These are phyloP conservation scores for Hawksworthiomyces lignivorus DNA, from an alignment of 2,329 filamentous ascomycete species.

Conservation along the genomic window DNA sequence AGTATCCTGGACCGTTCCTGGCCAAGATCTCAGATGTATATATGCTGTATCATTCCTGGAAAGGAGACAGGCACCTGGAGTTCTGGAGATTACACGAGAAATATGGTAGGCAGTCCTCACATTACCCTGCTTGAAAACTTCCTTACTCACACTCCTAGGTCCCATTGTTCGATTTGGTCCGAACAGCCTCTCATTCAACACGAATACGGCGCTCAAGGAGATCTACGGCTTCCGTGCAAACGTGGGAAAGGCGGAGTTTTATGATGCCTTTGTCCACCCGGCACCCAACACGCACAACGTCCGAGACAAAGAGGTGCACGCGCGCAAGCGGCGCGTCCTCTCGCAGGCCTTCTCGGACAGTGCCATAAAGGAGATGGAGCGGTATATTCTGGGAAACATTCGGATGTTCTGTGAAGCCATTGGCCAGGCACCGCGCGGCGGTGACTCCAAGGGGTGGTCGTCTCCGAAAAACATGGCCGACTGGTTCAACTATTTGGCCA, in stretches of 20 bases:
- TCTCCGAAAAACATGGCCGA: constrained; percentile 53
- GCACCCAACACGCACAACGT: constrained; percentile 66
- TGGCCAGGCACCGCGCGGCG: constrained; percentile 29
- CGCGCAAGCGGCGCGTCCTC: constrained; percentile 62
- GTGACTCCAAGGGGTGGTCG: constrained; percentile 50
- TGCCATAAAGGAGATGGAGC: constrained; percentile 61
- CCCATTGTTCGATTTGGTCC: constrained; percentile 70
- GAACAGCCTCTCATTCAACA: constrained; percentile 72
- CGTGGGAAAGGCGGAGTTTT: constrained; percentile 63
- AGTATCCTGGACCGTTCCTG: constrained; percentile 56
- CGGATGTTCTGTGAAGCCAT: constrained; percentile 58
- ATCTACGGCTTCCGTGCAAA: constrained; percentile 59
- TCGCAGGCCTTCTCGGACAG: constrained; percentile 64
- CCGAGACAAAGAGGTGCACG: constrained; percentile 60
- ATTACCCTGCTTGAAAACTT: constrained; percentile 13
- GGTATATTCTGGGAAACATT: constrained; percentile 57
- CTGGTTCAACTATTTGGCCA: constrained; percentile 55
- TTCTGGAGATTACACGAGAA: constrained; percentile 62
- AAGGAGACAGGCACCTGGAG: constrained; percentile 66
- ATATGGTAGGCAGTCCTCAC: constrained; percentile 48
- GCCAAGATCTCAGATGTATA: constrained; percentile 57
- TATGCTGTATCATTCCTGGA: constrained; percentile 66
- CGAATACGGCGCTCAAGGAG: constrained; percentile 55
- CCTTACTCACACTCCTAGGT: constrained; percentile 29
- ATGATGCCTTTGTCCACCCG: constrained; percentile 64